Evolutionary conservation across 345 rosid species (phyloP).

Genomic region (Nasturtium officinale): DNA sequence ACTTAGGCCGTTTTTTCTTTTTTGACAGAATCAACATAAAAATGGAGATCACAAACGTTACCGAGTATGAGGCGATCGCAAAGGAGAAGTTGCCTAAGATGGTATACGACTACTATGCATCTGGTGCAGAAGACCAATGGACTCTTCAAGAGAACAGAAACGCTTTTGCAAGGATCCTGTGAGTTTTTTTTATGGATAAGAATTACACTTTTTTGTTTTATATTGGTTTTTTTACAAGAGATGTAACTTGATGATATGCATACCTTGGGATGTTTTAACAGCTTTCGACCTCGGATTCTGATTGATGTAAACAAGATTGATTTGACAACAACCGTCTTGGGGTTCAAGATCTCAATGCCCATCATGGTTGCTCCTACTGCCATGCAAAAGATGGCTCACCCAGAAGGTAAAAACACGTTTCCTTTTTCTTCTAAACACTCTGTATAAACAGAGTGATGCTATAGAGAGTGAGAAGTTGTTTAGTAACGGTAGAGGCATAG

Average conservation of each 20-base stretch:
- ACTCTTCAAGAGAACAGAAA: conserved; percentile 66
- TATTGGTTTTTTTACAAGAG: conserved; percentile 6
- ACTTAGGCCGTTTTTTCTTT: background rate
- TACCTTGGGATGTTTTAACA: conserved; percentile 30
- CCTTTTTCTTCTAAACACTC: background rate
- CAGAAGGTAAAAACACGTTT: conserved; percentile 55
- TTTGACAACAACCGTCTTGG: conserved; percentile 67
- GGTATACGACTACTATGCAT: conserved; percentile 79
- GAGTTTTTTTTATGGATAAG: conserved; percentile 27
- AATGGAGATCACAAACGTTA: conserved; percentile 78
- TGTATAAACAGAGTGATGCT: conserved; percentile 9
- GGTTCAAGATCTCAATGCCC: conserved; percentile 87
- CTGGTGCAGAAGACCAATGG: conserved; percentile 88
- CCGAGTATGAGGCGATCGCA: conserved; percentile 69
- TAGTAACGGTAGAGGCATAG: background rate
- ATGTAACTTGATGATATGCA: conserved; percentile 25
- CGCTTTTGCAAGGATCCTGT: conserved; percentile 80
- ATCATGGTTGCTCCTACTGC: conserved; percentile 96
- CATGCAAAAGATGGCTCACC: conserved; percentile 92
- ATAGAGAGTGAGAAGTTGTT: background rate
- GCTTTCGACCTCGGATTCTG: conserved; percentile 85
- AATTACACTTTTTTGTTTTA: background rate
- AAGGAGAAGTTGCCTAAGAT: conserved; percentile 79
- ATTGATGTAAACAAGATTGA: conserved; percentile 85
- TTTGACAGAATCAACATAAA: conserved; percentile 12